Base-by-base conservation (phyloP, 306 rosid genomes). In the Fragaria ananassa region DNA sequence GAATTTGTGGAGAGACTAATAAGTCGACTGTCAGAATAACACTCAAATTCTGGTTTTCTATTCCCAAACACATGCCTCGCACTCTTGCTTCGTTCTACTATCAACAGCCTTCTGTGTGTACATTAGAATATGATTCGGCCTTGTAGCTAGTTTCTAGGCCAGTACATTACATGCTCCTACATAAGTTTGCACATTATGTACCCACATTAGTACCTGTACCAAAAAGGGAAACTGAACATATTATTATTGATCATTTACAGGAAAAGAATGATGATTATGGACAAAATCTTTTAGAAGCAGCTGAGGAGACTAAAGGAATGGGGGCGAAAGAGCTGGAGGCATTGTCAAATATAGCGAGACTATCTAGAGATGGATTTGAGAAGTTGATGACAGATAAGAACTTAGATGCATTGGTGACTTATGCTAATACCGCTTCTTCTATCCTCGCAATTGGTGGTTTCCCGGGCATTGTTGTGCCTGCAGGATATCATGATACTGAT, bases 391-490 rank as follows among this genome's bases (percentile, higher is more conserved):
- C 19, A 63, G 74, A 72, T 19, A 12, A 73, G 3, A 65, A 49
- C 49, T 23, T 79, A 19, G 82, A 88, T 74, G 89, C 89, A 0
- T 76, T 90, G 84, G 92, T 86, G 72, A 76, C 61, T 42, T 86
- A 90, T 18, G 67, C 76, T 70, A 1, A 51, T 10, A 0, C 0
- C 21, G 74, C 84, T 51, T 49, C 78, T 69, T 5, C 25, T 1
- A 75, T 87, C 29, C 92, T 93, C 14, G 92, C 87, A 2, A 79
- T 71, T 19, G 97, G 96, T 64, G 93, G 94, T 6, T 79, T 86
- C 64, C 97, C 97, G 0, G 93, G 87, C 80, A 61, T 93, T n/a
- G 79, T 8, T 57, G 93, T 90, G 63, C 93, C 91, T 12, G 96
- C 90, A n/a, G 94, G 90, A 44, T 89, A 82, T 77, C 76, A 83